Evolutionary conservation across 495 filamentous ascomycete species (phyloP), one percentile per base, ranked within the genome.

Genomic region (Hyaloscypha variabilis): DNA sequence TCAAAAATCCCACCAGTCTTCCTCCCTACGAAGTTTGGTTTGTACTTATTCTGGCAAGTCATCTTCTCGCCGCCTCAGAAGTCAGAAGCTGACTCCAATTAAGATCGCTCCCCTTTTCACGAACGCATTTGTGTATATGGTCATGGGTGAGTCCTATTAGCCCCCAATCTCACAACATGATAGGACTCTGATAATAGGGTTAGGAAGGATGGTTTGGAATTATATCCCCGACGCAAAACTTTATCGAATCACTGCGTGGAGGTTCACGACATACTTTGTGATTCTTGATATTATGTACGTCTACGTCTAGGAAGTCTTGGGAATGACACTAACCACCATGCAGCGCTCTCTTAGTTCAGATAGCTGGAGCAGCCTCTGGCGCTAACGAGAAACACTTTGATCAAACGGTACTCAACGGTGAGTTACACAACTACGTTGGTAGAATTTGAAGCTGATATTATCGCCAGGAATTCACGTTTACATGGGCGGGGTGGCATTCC

Each of bases 71-170:
- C n/a, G n/a, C n/a, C n/a, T n/a, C n/a, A n/a, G n/a, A n/a, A n/a
- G n/a, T n/a, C n/a, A n/a, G n/a, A n/a, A n/a, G 53, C 6, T 53
- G 17, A 36, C 34, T 23, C 2, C 28, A 1, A 11, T 3, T 11
- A 39, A 58, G 62, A 51, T 80, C 10, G 80, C 79, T 6, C 82
- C 82, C 0, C 59, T 81, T 4, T 71, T 83, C 79, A 81, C 87
- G 66, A 89, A 90, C 50, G 87, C 87, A 4, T 89, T 83, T 68
- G 78, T 82, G 23, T 91, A 90, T 77, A 89, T 90, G 87, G 81
- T 83, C 19, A 75, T 90, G 56, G 86, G 83, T 0, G n/a, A n/a
- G n/a, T n/a, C n/a, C n/a, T n/a, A n/a, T n/a, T n/a, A n/a, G n/a
- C n/a, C n/a, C n/a, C n/a, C n/a, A n/a, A n/a, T n/a, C n/a, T n/a